Evolutionary conservation across 768 basidiomycete genomes (phyloP).

Genomic region (Neoboletus brunneissimus): DNA sequence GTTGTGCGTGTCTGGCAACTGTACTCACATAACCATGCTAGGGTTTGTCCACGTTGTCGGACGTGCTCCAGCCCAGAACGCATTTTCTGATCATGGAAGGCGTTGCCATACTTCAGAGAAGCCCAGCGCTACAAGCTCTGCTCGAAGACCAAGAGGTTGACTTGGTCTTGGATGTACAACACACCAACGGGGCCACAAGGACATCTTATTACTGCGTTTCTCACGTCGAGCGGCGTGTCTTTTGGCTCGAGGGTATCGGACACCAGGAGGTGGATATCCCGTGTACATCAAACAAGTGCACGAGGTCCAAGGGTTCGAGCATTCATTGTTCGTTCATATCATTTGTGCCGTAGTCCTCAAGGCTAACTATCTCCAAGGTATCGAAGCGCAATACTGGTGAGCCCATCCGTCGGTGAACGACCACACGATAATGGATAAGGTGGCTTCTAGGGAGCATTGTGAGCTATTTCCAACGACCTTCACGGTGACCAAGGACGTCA

Average conservation of each 20-base stretch:
- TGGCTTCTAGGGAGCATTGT: slow-evolving; percentile 27
- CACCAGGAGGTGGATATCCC: slow-evolving; percentile 19
- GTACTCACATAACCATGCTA: neutral
- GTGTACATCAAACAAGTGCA: slow-evolving; percentile 26
- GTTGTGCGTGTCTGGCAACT: neutral
- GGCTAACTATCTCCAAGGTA: slow-evolving; percentile 18
- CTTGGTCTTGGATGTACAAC: slow-evolving; percentile 18
- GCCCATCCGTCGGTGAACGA: neutral
- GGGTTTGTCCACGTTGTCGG: slow-evolving; percentile 13
- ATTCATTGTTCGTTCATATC: slow-evolving; percentile 23
- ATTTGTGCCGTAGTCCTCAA: neutral
- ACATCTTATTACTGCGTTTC: slow-evolving; percentile 28
- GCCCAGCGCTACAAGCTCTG: slow-evolving; percentile 1
- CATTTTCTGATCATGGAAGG: slow-evolving; percentile 13
- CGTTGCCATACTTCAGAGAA: slow-evolving; percentile 4
- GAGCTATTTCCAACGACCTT: slow-evolving; percentile 30
- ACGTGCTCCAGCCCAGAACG: slow-evolving; percentile 4
- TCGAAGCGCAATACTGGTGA: slow-evolving; percentile 31
- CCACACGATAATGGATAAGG: neutral
- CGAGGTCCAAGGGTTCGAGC: slow-evolving; percentile 1
- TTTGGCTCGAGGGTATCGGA: slow-evolving; percentile 28
- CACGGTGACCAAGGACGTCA: slow-evolving; percentile 17
- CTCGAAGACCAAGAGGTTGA: slow-evolving; percentile 11
- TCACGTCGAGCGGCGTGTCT: slow-evolving; percentile 26
- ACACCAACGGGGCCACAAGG: neutral